Percentiles rank a stretch among this genome's conserved stretches.
Conservation (phyloP, 176 grass and related monocot genomes). For the Calamus simplicifolius region DNA sequence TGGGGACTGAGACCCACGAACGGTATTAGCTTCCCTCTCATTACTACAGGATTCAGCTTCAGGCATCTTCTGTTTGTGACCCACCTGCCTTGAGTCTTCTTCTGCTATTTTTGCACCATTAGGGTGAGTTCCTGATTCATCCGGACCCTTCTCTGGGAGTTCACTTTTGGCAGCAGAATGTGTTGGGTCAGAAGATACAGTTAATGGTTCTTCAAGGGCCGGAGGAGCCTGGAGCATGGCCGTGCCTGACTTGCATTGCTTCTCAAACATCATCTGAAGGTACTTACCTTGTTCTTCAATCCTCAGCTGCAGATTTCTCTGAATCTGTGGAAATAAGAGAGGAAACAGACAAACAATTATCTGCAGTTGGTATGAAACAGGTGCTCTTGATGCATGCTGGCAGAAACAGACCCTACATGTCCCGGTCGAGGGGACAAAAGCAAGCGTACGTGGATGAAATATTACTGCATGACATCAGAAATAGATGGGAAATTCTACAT, state of each 20-base stretch:
- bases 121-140: constrained; percentile 11
- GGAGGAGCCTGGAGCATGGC: constrained; percentile 26
- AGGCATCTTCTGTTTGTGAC: constrained; percentile 24
- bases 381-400: too few species aligned
- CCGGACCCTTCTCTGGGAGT: constrained; percentile 2
- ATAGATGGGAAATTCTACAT: too few species aligned
- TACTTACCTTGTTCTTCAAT: constrained; percentile 89
- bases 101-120: constrained; percentile 1
- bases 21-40: constrained; percentile 2
- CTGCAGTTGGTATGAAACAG: too few species aligned
- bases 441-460: too few species aligned
- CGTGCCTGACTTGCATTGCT: constrained; percentile 49
- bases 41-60: constrained; percentile 4
- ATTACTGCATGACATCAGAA: too few species aligned
- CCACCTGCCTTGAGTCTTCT: constrained; percentile 2
- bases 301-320: constrained; percentile 67
- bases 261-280: constrained; percentile 86
- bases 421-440: too few species aligned
- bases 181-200: too few species aligned
- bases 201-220: constrained; percentile 5
- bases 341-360: not conserved
- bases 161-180: constrained; percentile 2
- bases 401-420: too few species aligned
- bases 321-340: constrained; percentile 46
- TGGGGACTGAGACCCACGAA: not conserved